phyloP scores from a whole-genome alignment of 495 filamentous ascomycete genomes.

The Penicillium chermesinum region DNA sequence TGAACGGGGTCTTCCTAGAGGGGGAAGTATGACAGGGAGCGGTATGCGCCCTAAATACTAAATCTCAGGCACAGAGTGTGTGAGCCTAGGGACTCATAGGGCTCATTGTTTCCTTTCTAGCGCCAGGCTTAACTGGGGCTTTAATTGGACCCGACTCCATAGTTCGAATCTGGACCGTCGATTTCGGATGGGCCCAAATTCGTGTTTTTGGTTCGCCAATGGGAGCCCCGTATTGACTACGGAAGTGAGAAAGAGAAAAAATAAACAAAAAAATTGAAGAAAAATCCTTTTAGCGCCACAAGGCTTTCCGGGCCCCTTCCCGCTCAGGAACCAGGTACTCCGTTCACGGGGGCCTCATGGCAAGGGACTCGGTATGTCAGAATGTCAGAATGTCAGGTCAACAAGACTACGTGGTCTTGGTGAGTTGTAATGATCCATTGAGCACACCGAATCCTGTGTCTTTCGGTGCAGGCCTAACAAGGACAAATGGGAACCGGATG shows the following conservation, averaged over 20 bases:
- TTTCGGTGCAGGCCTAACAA: too few species aligned
- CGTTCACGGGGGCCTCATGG: neutral
- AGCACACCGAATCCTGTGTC: too few species aligned
- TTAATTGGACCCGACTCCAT: neutral
- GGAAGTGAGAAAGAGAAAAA: neutral
- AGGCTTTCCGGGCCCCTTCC: neutral
- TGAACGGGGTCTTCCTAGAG: slow-evolving; percentile 6
- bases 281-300: neutral
- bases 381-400: neutral
- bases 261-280: neutral
- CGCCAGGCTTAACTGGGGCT: neutral
- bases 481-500: too few species aligned
- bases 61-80: too few species aligned
- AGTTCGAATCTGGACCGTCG: neutral
- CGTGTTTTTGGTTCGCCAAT: neutral
- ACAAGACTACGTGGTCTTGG: neutral
- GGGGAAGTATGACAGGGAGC: slow-evolving; percentile 19
- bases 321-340: neutral
- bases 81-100: neutral
- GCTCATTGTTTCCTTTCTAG: neutral
- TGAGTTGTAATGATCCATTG: neutral
- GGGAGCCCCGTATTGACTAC: neutral
- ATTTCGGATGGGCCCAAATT: neutral
- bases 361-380: neutral
- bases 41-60: slow-evolving; percentile 23